phyloP scores from a whole-genome alignment of 106 monocot genomes.

The Amphibolis antarctica region DNA sequence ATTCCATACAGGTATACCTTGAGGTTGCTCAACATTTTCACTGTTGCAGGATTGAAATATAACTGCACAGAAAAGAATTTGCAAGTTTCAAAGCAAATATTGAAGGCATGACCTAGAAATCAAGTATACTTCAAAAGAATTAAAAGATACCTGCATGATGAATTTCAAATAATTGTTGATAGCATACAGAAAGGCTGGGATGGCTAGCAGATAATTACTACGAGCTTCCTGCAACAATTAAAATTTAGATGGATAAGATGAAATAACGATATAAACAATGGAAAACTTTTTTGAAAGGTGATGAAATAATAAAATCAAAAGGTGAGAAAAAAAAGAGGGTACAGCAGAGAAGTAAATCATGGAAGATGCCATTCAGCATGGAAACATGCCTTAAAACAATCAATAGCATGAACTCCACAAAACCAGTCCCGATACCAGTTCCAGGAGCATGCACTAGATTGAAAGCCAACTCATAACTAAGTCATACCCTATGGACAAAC shows the following conservation, averaged over 20 bases:
- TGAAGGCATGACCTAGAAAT: neutral
- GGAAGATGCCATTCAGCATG: neutral
- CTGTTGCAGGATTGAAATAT: slow-evolving; percentile 30
- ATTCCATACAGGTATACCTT: slow-evolving; percentile 5
- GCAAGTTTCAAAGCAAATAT: neutral
- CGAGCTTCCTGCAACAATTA: slow-evolving; percentile 20
- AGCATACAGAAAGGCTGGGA: slow-evolving; percentile 23
- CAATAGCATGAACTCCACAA: too few species aligned
- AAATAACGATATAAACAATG: neutral
- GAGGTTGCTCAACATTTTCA: slow-evolving; percentile 32
- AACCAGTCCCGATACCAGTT: too few species aligned
- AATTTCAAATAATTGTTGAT: slow-evolving; percentile 29
- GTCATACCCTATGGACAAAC: too few species aligned
- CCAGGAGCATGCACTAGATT: too few species aligned
- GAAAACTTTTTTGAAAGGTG: too few species aligned
- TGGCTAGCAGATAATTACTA: slow-evolving; percentile 25
- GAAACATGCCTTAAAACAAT: neutral
- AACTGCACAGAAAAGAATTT: slow-evolving; percentile 12
- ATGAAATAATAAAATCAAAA: too few species aligned
- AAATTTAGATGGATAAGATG: neutral
- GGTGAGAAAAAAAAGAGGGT: too few species aligned
- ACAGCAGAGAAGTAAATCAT: too few species aligned
- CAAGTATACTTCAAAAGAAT: neutral
- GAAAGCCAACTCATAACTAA: too few species aligned
- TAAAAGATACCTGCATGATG: slow-evolving; percentile 22